phyloP scores from a whole-genome alignment of 305 asterid species.

The Rubia peregrina region DNA sequence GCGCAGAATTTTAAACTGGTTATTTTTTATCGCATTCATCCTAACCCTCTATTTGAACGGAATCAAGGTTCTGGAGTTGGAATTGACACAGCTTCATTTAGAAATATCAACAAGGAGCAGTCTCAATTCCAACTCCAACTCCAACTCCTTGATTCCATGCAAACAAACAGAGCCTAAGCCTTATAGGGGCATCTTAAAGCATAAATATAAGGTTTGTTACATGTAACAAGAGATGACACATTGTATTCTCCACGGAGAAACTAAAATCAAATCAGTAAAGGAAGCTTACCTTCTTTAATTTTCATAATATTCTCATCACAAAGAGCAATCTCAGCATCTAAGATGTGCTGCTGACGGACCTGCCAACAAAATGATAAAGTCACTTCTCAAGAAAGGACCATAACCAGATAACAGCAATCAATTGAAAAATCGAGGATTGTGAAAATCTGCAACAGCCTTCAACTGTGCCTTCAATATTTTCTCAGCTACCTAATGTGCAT shows the following conservation, averaged over 20 bases:
- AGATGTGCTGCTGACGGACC: background rate
- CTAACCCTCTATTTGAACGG: background rate
- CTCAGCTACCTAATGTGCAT: no score
- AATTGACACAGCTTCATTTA: background rate
- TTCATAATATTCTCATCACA: no score
- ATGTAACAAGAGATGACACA: background rate
- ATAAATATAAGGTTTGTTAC: background rate
- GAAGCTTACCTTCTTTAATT: conserved; percentile 18
- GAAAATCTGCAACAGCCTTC: background rate
- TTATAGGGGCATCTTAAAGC: background rate
- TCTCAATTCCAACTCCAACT: background rate
- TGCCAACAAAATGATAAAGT: conserved; percentile 11
- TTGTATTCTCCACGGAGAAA: background rate
- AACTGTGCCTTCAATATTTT: no score
- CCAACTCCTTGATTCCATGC: background rate
- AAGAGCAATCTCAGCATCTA: no score
- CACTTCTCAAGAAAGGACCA: background rate
- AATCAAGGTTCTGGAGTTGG: background rate
- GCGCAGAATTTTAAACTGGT: background rate
- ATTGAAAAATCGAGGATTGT: background rate
- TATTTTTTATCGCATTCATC: no score
- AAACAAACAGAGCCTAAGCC: background rate
- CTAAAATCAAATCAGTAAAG: background rate
- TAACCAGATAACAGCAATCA: background rate
- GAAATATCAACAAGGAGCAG: background rate